These are phyloP conservation scores for Trematosphaeria pertusa DNA, from an alignment of 2,329 filamentous ascomycete species.

Conservation along the genomic window DNA sequence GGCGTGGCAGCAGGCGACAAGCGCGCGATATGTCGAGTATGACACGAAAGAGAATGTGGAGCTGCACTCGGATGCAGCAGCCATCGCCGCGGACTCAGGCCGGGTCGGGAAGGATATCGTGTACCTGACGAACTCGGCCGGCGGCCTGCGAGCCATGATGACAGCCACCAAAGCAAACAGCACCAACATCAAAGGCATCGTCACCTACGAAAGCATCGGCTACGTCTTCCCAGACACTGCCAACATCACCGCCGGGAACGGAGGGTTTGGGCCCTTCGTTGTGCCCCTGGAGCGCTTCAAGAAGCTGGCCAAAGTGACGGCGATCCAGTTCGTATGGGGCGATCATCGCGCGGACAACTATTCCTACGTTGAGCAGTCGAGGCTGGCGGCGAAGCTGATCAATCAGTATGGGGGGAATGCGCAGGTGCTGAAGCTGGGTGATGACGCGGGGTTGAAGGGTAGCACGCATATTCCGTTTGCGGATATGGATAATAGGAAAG, in stretches of 20 bases:
- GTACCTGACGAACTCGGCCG: constrained; percentile 34
- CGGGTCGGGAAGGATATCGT: constrained; percentile 27
- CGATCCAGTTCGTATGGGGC: constrained; percentile 33
- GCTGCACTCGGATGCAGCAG: constrained; percentile 27
- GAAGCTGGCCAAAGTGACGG: constrained; percentile 26
- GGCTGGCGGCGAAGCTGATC: constrained; percentile 26
- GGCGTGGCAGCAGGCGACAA: constrained; percentile 32
- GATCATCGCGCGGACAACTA: constrained; percentile 30
- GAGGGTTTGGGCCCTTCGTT: constrained; percentile 30
- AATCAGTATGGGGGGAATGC: constrained; percentile 36
- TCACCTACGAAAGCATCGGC: constrained; percentile 33
- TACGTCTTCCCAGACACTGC: constrained; percentile 34
- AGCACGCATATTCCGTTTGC: constrained; percentile 37
- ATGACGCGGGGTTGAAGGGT: constrained; percentile 28
- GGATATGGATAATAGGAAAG: constrained; percentile 29
- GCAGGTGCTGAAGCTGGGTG: constrained; percentile 27
- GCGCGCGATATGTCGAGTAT: constrained; percentile 31
- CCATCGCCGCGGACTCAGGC: constrained; percentile 33
- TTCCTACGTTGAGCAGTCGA: constrained; percentile 19
- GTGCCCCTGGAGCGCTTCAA: constrained; percentile 30
- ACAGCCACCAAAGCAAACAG: constrained; percentile 26
- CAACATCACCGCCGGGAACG: constrained; percentile 26
- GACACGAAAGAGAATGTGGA: constrained; percentile 29
- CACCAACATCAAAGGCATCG: constrained; percentile 36
- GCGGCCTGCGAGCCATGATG: constrained; percentile 28